Conservation (phyloP, 2,329 filamentous ascomycete species). For the Colletotrichum sp. region DNA sequence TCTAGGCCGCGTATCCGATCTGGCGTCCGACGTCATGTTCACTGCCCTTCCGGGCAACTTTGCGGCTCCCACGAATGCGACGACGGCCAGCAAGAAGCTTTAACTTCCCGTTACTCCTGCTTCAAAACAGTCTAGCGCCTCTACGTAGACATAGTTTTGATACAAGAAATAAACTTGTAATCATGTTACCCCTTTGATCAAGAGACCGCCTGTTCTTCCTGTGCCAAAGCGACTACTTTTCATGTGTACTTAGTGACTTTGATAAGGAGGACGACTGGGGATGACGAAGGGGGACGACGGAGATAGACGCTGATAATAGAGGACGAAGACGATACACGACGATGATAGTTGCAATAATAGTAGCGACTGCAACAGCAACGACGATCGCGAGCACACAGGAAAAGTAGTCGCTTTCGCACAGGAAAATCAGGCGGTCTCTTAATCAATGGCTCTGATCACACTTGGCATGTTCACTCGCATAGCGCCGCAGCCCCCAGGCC, state of each 20-base stretch:
- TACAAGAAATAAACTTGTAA: not conserved
- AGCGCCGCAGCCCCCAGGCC: fast-evolving
- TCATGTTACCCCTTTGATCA: not conserved
- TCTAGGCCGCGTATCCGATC: not conserved
- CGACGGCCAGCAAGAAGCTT: not conserved
- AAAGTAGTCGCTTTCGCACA: no score
- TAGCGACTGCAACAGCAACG: no score
- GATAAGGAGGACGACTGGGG: no score
- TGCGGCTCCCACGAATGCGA: not conserved
- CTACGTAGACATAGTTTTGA: not conserved
- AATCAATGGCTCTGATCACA: fast-evolving
- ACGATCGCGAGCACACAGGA: no score
- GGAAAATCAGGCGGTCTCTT: not conserved
- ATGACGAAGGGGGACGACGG: no score
- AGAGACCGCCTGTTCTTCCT: fast-evolving
- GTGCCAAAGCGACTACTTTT: no score
- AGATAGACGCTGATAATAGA: no score
- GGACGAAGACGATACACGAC: no score
- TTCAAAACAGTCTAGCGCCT: not conserved
- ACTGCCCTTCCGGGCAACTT: constrained; percentile 3
- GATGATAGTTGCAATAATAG: fast-evolving
- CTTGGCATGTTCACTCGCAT: not conserved
- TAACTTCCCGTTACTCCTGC: fast-evolving
- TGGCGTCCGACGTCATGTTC: not conserved
- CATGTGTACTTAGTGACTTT: no score